Evolutionary conservation across 768 basidiomycete species (phyloP).

Genomic region (Tricholoma bakamatsutake): DNA sequence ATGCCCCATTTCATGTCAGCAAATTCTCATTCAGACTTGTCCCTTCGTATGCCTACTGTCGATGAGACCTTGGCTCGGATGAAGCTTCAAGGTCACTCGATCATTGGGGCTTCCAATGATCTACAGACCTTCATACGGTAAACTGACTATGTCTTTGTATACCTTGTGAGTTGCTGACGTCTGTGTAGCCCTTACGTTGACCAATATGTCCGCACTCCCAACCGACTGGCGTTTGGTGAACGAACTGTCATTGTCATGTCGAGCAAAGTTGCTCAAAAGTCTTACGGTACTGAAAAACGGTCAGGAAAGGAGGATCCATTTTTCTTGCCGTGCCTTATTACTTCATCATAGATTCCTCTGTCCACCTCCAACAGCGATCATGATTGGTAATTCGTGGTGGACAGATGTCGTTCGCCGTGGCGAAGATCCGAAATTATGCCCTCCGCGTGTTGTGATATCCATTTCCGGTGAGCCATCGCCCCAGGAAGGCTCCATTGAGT

Average conservation of each 20-base stretch:
- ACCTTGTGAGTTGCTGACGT: conserved; percentile 14
- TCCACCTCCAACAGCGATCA: conserved; percentile 88
- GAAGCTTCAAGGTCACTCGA: conserved; percentile 52
- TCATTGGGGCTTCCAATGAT: conserved; percentile 61
- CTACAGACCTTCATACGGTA: conserved; percentile 79
- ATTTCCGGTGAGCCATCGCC: conserved; percentile 89
- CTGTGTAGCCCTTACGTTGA: conserved; percentile 66
- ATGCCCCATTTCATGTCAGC: conserved; percentile 51
- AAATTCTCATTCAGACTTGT: conserved; percentile 48
- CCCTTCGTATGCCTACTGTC: conserved; percentile 57
- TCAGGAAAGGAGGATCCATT: conserved; percentile 22
- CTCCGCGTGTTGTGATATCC: conserved; percentile 81
- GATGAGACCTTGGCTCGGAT: conserved; percentile 60
- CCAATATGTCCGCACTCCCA: conserved; percentile 78
- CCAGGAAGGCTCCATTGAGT: conserved; percentile 81
- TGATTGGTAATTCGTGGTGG: conserved; percentile 97
- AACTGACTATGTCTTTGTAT: conserved; percentile 14
- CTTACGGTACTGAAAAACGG: conserved; percentile 95
- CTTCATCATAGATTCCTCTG: conserved; percentile 66
- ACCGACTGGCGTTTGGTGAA: conserved; percentile 87
- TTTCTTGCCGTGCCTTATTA: conserved; percentile 6
- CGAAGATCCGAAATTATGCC: conserved; percentile 67
- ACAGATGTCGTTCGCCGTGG: conserved; percentile 69
- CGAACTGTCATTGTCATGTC: conserved; percentile 95
- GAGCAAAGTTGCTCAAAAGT: conserved; percentile 96